phyloP scores from a whole-genome alignment of 768 basidiomycete genomes.

The Coprinopsis marcescibilis region DNA sequence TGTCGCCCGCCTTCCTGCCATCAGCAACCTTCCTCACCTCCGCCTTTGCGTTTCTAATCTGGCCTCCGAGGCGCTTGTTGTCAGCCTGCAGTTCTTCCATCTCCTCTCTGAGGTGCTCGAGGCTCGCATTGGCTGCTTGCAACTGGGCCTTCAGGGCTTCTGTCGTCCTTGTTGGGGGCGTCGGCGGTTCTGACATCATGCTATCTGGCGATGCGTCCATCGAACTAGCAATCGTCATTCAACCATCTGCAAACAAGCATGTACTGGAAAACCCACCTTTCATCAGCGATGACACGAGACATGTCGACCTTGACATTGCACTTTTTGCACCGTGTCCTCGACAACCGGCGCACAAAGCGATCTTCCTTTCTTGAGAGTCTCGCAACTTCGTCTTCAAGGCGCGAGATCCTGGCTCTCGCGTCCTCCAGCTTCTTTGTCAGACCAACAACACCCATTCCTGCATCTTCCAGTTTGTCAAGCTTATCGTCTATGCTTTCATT shows the following conservation, averaged over 20 bases:
- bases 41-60: constrained; percentile 54
- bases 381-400: constrained; percentile 64
- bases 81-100: constrained; percentile 73
- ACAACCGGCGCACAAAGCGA: constrained; percentile 54
- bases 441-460: constrained; percentile 68
- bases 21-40: constrained; percentile 51
- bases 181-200: constrained; percentile 54
- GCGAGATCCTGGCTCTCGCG: constrained; percentile 49
- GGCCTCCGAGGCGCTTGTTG: constrained; percentile 56
- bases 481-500: constrained; percentile 88
- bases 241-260: not conserved
- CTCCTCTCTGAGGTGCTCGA: constrained; percentile 56
- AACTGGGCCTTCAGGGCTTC: constrained; percentile 60
- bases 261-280: constrained; percentile 43
- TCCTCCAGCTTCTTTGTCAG: constrained; percentile 69
- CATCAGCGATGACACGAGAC: constrained; percentile 41
- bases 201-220: constrained; percentile 43
- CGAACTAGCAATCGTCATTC: constrained; percentile 33
- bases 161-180: constrained; percentile 61
- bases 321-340: constrained; percentile 61
- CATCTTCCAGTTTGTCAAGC: constrained; percentile 78
- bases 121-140: constrained; percentile 54
- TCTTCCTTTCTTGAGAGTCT: constrained; percentile 64
- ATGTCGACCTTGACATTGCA: constrained; percentile 61
- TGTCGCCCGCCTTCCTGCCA: constrained; percentile 44